Base-by-base conservation (phyloP, 768 basidiomycete genomes). In the Xanthoconium stramineum region DNA sequence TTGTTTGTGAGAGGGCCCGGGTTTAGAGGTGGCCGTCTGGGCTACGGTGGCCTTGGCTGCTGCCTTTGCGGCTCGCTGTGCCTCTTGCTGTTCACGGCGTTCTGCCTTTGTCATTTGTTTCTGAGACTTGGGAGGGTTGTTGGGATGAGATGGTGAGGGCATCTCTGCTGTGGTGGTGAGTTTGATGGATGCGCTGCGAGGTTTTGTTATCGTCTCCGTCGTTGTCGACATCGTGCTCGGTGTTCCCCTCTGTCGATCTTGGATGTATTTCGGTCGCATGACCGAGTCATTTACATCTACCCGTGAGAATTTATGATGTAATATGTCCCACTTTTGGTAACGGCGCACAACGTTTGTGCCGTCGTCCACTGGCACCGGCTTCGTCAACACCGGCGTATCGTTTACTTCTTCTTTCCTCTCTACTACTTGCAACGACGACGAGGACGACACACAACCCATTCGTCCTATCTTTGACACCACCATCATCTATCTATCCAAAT, bases 101-200 rank as follows among this genome's bases (percentile, higher is more conserved):
- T 90, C 88, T 6, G 88, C 86, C 71, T 90, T 94, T 30, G 89
- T 83, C 83, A 89, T 86, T 40, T 81, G 79, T 65, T 89, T 88
- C 66, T 89, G 86, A 13, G 83, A 76, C 58, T 76, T 75, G 59
- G 69, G 55, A 37, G 54, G 49, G 24, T 55, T 57, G 55, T 46
- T 53, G 29, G 55, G 46, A 6, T 50, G 55, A n/a, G 59, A 44
- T 42, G 53, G 45, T 39, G 46, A 14, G 12, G 57, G 32, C 56
- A 63, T 59, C 2, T 58, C 45, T 47, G 47, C 29, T 17, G 56
- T 1, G 3, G 63, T 53, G 1, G 61, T 57, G 24, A 69, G 56
- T 10, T 60, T 70, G 20, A 70, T 24, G 1, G 67, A 59, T 9
- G 65, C 8, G 2, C 58, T 56, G 7, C 36, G 24, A 3, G 48